Conservation (phyloP, 176 grass and related monocot genomes). For the Elaeis guineensis region DNA sequence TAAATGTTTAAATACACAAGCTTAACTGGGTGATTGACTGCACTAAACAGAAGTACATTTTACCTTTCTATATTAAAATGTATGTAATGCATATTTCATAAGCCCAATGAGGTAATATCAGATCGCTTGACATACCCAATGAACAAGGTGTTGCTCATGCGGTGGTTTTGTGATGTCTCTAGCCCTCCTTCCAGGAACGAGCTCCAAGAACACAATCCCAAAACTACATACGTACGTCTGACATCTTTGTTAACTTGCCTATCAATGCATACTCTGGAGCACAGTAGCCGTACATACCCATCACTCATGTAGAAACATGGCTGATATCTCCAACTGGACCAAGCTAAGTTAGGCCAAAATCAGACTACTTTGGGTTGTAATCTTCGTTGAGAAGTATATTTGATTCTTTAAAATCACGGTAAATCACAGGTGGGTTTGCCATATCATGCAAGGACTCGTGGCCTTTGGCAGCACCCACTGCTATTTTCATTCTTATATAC, state of each 20-base stretch:
- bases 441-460: slow-evolving; percentile 79
- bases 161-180: slow-evolving; percentile 1
- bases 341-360: slow-evolving; percentile 88
- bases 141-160: slow-evolving; percentile 53
- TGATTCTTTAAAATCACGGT: slow-evolving; percentile 71
- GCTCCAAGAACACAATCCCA: neutral
- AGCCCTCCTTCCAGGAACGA: neutral
- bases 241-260: neutral
- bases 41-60: too few relatives aligned
- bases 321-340: slow-evolving; percentile 64
- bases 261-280: slow-evolving; percentile 52
- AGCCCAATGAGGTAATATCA: too few relatives aligned
- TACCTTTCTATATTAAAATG: too few relatives aligned
- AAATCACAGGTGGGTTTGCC: slow-evolving; percentile 82
- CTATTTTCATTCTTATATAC: slow-evolving; percentile 72
- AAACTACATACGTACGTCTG: neutral
- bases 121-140: slow-evolving; percentile 38
- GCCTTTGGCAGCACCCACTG: slow-evolving; percentile 59
- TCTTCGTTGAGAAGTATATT: slow-evolving; percentile 67
- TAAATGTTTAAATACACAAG: too few relatives aligned
- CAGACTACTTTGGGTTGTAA: slow-evolving; percentile 64
- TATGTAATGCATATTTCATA: too few relatives aligned
- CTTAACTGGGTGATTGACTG: too few relatives aligned
- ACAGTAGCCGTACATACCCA: slow-evolving; percentile 93
- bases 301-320: slow-evolving; percentile 73